Evolutionary conservation across 805 yeast species (phyloP), one percentile per base, ranked within the genome.

Genomic region (Teunomyces pallodes): DNA sequence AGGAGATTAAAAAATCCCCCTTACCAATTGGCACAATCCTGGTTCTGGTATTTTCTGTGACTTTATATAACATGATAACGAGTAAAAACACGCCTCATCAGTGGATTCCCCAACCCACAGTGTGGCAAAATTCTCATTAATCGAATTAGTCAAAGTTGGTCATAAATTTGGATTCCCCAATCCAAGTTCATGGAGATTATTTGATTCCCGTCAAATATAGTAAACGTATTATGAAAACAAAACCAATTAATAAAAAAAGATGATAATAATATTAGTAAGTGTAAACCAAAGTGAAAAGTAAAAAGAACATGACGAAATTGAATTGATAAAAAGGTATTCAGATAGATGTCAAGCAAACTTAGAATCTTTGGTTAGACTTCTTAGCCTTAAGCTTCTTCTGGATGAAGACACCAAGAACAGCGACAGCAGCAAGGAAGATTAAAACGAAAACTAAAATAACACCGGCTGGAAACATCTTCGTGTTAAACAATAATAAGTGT

Each of bases 401-500:
- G 60, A 69, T 52, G 55, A 63, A 59, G 51, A 74, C 62, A 60
- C 66, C 67, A 53, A 57, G 49, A 48, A 76, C 56, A 53, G 62
- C 63, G 40, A 51, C 51, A 55, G 55, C 55, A 48, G 76, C 79
- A 65, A 77, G 78, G 71, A 79, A 79, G 53, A 80, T 55, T 64
- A 80, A 75, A 55, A 69, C 72, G 72, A 83, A 82, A 57, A 84
- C 89, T 66, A 83, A 75, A 68, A 83, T 83, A 74, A 84, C 88
- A 72, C 89, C 89, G 55, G 83, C 76, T 69, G 89, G 87, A 64
- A 83, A 75, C 86, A 82, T 83, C 64, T 62, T 61, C 16, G 43
- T 31, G 43, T 35, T 42, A 36, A 28, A 30, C 33, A 30, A 30
- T 30, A 16, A 30, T 20, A 39, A 41, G 39, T 36, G 48, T n/a